Conservation (phyloP, 352 stramenopile species). For the Phytopythium ostracodes region DNA sequence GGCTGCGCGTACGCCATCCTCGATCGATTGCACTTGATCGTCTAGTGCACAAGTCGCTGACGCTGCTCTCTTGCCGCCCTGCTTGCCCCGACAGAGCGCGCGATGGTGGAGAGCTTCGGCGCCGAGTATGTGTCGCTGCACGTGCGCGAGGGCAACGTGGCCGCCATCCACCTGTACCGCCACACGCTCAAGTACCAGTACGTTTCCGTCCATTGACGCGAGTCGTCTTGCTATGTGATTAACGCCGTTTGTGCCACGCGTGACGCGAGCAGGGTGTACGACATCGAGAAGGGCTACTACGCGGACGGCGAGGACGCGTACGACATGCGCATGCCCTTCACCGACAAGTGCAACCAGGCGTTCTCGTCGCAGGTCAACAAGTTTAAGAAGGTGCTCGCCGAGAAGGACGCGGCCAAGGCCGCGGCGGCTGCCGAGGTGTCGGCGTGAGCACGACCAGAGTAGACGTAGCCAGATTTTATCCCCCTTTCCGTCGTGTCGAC, state of each 20-base stretch:
- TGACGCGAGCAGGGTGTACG: slow-evolving; percentile 83
- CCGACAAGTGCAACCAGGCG: slow-evolving; percentile 83
- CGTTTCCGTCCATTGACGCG: slow-evolving; percentile 14
- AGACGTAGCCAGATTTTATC: neutral
- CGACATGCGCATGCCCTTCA: slow-evolving; percentile 97
- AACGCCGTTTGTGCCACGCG: no score
- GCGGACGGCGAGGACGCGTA: slow-evolving; percentile 99
- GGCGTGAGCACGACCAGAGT: neutral
- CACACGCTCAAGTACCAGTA: slow-evolving; percentile 97
- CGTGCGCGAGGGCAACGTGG: slow-evolving; percentile 97
- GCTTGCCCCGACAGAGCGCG: slow-evolving; percentile 62
- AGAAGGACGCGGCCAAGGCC: slow-evolving; percentile 49
- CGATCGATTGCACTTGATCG: neutral
- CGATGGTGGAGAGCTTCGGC: slow-evolving; percentile 97
- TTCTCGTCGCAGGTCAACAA: slow-evolving; percentile 81
- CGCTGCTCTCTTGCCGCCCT: neutral
- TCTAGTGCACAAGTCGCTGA: no score
- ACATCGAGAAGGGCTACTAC: slow-evolving; percentile 99
- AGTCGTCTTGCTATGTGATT: no score
- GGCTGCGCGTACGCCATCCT: slow-evolving; percentile 63
- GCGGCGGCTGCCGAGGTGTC: slow-evolving; percentile 8
- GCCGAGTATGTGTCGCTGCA: slow-evolving; percentile 99
- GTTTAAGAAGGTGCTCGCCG: slow-evolving; percentile 73
- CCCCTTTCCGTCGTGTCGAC: neutral
- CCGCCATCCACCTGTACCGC: slow-evolving; percentile 98